A percentile compares a stretch with the other conserved stretches of the same genome.
Evolutionary conservation across 2,329 filamentous ascomycete species (phyloP).

Genomic region (Monosporascus sp.): DNA sequence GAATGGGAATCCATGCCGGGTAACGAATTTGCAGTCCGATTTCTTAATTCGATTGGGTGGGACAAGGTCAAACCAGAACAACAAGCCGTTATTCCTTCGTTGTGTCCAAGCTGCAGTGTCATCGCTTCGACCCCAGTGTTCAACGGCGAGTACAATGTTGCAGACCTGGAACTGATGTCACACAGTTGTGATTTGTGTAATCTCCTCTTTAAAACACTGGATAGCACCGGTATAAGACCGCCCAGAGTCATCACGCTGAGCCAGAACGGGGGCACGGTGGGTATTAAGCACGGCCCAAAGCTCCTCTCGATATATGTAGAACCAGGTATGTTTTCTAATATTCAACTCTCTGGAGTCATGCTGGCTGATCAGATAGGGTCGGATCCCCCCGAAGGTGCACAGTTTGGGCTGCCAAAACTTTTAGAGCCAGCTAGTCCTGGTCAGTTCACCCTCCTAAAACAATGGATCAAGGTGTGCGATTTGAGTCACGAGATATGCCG

Average conservation of each 20-base stretch:
- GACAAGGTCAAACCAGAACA: background rate
- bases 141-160: no score
- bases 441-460: constrained; percentile 2
- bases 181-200: no score
- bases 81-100: no score
- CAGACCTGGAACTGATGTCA: no score
- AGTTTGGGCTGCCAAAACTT: constrained; percentile 5
- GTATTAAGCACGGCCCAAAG: constrained; percentile 2
- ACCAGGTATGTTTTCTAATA: background rate
- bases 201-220: no score
- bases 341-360: background rate
- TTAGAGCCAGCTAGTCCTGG: constrained; percentile 1
- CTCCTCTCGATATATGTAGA: constrained; percentile 6
- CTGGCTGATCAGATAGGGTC: background rate
- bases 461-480: constrained; percentile 5
- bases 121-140: no score
- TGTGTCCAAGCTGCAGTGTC: no score
- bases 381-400: background rate
- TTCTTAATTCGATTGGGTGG: background rate
- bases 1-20: background rate
- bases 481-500: background rate
- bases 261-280: constrained; percentile 49
- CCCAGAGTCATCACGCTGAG: no score
- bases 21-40: background rate
- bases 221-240: no score